A percentile compares a stretch with the other conserved stretches of the same genome.
Conservation (phyloP, 352 stramenopile genomes). For the Blastocystis sp. region DNA sequence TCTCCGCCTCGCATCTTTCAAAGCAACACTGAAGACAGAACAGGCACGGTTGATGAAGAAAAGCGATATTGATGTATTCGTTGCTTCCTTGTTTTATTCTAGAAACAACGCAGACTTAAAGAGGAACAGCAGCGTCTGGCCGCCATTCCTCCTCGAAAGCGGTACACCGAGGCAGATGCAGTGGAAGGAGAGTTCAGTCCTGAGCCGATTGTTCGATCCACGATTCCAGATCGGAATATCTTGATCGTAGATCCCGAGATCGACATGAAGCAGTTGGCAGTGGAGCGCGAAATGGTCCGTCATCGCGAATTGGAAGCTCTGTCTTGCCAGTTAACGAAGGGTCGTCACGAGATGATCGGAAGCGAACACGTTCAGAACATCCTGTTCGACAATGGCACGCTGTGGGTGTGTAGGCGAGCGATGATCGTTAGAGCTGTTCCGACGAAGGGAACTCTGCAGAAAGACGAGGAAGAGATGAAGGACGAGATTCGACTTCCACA, state of each 20-base stretch:
- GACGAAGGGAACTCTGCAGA: slow-evolving; percentile 60
- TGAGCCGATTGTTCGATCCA: neutral
- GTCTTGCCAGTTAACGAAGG: neutral
- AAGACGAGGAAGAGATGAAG: slow-evolving; percentile 69
- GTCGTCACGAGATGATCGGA: neutral
- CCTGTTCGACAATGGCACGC: neutral
- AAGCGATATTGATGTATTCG: neutral
- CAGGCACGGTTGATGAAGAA: neutral
- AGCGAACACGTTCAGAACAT: neutral
- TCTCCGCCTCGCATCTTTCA: neutral
- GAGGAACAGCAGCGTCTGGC: neutral
- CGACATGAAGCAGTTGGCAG: neutral
- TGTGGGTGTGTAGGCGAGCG: neutral
- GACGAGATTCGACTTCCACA: slow-evolving; percentile 77
- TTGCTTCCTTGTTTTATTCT: neutral
- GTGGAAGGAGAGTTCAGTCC: neutral
- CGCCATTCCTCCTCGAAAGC: neutral
- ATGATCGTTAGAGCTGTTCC: neutral
- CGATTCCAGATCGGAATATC: neutral
- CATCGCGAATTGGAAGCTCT: slow-evolving; percentile 39
- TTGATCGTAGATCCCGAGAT: neutral
- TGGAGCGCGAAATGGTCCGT: slow-evolving; percentile 45
- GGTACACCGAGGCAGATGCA: neutral
- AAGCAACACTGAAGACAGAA: neutral
- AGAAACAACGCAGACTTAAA: slow-evolving; percentile 10